phyloP scores from a whole-genome alignment of 805 yeast genomes.

The Ogataea corticis region DNA sequence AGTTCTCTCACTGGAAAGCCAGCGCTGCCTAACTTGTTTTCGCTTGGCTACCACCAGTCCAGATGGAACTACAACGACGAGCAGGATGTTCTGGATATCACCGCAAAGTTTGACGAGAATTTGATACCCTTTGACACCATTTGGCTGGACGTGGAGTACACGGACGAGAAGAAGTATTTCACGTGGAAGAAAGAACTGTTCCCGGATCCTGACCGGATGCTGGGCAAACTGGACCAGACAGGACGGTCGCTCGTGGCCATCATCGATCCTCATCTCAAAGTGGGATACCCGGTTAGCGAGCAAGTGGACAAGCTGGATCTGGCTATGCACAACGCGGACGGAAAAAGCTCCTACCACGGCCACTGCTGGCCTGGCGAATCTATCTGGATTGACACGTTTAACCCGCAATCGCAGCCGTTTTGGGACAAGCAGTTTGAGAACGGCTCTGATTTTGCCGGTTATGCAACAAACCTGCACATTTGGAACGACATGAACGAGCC shows the following conservation, averaged over 20 bases:
- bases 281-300: constrained; percentile 65
- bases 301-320: constrained; percentile 49
- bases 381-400: constrained; percentile 86
- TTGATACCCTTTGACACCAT: constrained; percentile 85
- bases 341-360: constrained; percentile 59
- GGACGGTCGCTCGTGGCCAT: constrained; percentile 82
- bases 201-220: constrained; percentile 73
- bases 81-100: constrained; percentile 76
- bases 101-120: constrained; percentile 65
- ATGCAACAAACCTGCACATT: constrained; percentile 66
- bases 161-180: constrained; percentile 83
- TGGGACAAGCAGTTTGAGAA: constrained; percentile 59
- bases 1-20: constrained; percentile 73
- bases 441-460: constrained; percentile 46
- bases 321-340: constrained; percentile 38
- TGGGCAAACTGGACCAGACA: constrained; percentile 60
- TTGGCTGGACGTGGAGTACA: constrained; percentile 94
- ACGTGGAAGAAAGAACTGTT: constrained; percentile 82
- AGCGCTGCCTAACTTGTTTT: constrained; percentile 69
- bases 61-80: constrained; percentile 96
- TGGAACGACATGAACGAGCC: constrained; percentile 99
- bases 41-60: constrained; percentile 93
- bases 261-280: constrained; percentile 89
- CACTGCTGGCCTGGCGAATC: constrained; percentile 99
- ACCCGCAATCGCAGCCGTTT: constrained; percentile 55